These are phyloP conservation scores for Luffa acutangula DNA, from an alignment of 306 rosid species.

Conservation along the genomic window DNA sequence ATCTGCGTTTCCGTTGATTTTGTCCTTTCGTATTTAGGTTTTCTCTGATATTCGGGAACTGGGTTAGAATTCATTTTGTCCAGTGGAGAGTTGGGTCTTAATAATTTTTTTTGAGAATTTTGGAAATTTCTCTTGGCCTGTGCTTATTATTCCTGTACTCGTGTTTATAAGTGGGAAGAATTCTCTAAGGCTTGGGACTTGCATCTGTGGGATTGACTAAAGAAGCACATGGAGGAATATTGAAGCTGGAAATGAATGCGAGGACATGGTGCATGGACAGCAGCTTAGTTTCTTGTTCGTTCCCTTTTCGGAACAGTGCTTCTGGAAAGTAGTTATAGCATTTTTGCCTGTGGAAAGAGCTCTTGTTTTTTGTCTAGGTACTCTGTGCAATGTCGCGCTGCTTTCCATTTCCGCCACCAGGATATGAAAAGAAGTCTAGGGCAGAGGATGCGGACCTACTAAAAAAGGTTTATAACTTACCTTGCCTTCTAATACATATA, in stretches of 20 bases:
- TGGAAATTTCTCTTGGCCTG: background rate
- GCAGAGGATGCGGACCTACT: conserved; percentile 57
- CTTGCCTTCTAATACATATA: conserved; percentile 9
- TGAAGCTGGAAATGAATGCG: conserved; percentile 74
- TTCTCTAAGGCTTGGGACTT: conserved; percentile 8
- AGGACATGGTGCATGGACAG: conserved; percentile 99
- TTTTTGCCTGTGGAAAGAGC: conserved; percentile 35
- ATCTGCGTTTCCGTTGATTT: background rate
- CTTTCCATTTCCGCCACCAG: conserved; percentile 95
- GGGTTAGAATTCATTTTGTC: background rate
- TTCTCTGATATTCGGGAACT: background rate
- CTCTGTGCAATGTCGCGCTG: conserved; percentile 99
- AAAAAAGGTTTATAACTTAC: conserved; percentile 51
- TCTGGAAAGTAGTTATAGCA: conserved; percentile 36
- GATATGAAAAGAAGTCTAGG: conserved; percentile 78
- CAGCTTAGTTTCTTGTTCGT: conserved; percentile 80
- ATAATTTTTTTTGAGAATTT: background rate
- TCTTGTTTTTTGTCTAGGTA: conserved; percentile 26
- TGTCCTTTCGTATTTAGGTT: background rate
- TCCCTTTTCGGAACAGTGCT: conserved; percentile 59
- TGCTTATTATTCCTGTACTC: background rate
- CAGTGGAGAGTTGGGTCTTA: conserved; percentile 7
- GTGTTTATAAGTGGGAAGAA: conserved; percentile 17
- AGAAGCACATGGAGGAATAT: conserved; percentile 45
- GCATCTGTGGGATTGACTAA: conserved; percentile 30